A percentile compares a stretch with the other conserved stretches of the same genome.
Evolutionary conservation across 75 land plant genomes (phyloP).

Genomic region (Picea sitchensis): DNA sequence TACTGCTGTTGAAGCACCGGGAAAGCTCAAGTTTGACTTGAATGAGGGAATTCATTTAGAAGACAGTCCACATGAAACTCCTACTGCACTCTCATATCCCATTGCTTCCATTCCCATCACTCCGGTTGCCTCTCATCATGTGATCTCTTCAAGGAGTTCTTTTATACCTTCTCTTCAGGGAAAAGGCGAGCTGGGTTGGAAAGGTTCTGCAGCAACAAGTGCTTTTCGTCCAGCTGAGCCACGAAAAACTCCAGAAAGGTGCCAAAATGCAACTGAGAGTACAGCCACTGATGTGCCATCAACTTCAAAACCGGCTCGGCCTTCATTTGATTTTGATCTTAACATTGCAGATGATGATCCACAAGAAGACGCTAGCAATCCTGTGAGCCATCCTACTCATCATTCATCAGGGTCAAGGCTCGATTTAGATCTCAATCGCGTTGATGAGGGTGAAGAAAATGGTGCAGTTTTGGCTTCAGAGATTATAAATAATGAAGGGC

Average conservation of each 20-base stretch:
- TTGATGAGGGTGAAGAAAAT: constrained; percentile 42
- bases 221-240: constrained; percentile 62
- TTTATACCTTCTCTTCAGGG: constrained; percentile 31
- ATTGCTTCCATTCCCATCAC: constrained; percentile 14
- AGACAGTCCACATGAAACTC: constrained; percentile 25
- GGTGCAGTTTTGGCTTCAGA: constrained; percentile 12
- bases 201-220: constrained; percentile 62
- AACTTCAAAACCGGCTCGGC: constrained; percentile 7
- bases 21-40: constrained; percentile 33
- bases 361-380: constrained; percentile 5
- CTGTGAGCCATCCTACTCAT: constrained; percentile 21
- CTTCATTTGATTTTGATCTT: constrained; percentile 37
- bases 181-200: constrained; percentile 48
- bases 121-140: constrained; percentile 4
- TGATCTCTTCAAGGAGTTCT: constrained; percentile 12
- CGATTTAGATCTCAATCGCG: constrained; percentile 49
- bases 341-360: constrained; percentile 30
- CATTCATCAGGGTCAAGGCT: constrained; percentile 51
- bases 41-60: constrained; percentile 37
- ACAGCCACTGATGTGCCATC: constrained; percentile 6
- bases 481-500: constrained; percentile 13
- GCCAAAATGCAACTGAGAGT: constrained; percentile 22
- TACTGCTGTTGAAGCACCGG: neutral
- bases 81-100: constrained; percentile 5
- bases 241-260: constrained; percentile 32